phyloP scores from a whole-genome alignment of 2,329 filamentous ascomycete genomes.

The Aspergillus sp. region DNA sequence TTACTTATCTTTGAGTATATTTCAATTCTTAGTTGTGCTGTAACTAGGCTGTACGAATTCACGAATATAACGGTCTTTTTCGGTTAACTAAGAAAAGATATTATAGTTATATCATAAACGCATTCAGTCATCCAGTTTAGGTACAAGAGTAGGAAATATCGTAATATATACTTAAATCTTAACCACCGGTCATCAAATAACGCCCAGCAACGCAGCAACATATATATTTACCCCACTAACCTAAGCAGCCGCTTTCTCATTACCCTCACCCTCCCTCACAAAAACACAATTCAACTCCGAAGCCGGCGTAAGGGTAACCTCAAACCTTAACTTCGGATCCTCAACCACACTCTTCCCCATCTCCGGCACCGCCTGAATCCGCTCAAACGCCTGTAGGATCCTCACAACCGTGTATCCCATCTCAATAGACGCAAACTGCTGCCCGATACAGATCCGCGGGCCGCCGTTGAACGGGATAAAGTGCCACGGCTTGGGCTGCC shows the following conservation, averaged over 20 bases:
- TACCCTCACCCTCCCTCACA: conserved; percentile 28
- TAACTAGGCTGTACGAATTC: background rate
- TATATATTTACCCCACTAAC: background rate
- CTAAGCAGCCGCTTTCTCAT: background rate
- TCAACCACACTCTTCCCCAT: conserved; percentile 33
- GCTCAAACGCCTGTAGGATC: conserved; percentile 43
- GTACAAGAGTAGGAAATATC: background rate
- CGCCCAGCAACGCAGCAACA: background rate
- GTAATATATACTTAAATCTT: background rate
- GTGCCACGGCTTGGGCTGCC: conserved; percentile 55
- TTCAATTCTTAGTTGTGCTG: background rate
- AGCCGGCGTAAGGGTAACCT: conserved; percentile 40
- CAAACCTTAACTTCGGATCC: conserved; percentile 37
- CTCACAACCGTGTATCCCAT: conserved; percentile 53
- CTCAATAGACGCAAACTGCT: conserved; percentile 61
- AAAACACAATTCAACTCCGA: conserved; percentile 42
- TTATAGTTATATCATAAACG: background rate
- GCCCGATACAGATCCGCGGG: conserved; percentile 56
- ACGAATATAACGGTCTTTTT: background rate
- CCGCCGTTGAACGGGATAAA: conserved; percentile 57
- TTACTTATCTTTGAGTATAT: conserved; percentile 13
- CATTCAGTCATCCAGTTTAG: background rate
- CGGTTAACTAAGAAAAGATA: background rate
- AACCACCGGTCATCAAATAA: background rate
- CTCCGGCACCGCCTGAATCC: conserved; percentile 33